Base-by-base conservation (phyloP, 129 eudicot species). In the Chrysanthemum makinoi region DNA sequence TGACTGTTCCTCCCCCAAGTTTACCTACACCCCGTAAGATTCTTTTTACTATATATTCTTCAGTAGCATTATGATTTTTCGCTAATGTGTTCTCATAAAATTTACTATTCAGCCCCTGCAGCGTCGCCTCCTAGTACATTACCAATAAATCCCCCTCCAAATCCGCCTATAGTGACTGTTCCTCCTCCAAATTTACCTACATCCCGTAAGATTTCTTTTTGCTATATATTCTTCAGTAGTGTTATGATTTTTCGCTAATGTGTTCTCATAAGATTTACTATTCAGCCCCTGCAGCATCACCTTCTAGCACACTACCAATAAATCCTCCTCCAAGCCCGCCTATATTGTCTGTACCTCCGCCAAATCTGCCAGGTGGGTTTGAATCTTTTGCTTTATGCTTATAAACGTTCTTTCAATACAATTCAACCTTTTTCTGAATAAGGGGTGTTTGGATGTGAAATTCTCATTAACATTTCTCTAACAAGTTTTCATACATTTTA, bases 281-380 rank as follows among this genome's bases (percentile, higher is more conserved):
- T 30, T 75, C 61, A 75, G 79, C 73, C 39, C 79, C 73, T 75
- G 16, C 26, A 35, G 50, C 67, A 5, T 66, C 73, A 4, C 60
- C 79, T n/a, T 73, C 79, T 5, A 65, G 49, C 79, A 65, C 79
- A 43, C 55, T 75, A 61, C 79, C 72, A 47, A 56, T 7, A 46
- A 18, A 57, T 18, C 17, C 74, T 46, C 77, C 81, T 63, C 81
- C 77, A 64, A 54, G 61, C 47, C 77, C 72, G 1, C 66, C 77
- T 72, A 65, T 68, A 44, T 2, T 60, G 39, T 69, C 80, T 50
- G 20, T 33, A 49, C 80, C 95, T 72, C 89, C 86, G 49, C 79
- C 91, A 18, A 68, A 56, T 67, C 26, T 79, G 28, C 83, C 86
- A 82, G 92, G 96, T 89, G 65, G 51, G 68, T 63, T 63, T 3